Evolutionary conservation across 306 rosid species (phyloP), one percentile per base, ranked within the genome.

Genomic region (Citrullus mucosospermus): DNA sequence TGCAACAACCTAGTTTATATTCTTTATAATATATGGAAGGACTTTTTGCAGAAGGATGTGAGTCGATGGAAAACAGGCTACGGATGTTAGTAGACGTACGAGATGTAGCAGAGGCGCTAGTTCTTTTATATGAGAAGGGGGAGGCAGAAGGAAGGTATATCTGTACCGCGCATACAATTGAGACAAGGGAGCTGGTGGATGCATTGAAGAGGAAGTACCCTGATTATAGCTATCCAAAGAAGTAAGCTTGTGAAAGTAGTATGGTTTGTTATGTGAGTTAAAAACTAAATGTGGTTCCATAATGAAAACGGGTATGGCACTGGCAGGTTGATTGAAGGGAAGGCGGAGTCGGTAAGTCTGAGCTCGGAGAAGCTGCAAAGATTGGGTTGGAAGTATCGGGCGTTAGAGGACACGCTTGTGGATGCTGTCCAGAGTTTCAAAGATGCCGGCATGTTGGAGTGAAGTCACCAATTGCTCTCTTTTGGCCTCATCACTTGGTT

Each of bases 141-240:
- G 89, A 84, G 84, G 92, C 90, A 50, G 87, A 92, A 75, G 95
- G 93, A 80, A 86, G 98, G 84, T 89, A 88, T 85, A 66, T 89
- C 60, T 90, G 96, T 69, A 25, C 73, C 15, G 78, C 93, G 36
- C 86, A 88, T 53, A 0, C 25, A 7, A 46, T 84, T 76, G 78
- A 58, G 78, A 22, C 69, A 5, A 58, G 76, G 82, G 89, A 85
- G 70, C 36, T 92, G 84, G 83, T 83, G 78, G 93, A 88, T 18
- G 83, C 83, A 81, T 83, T 94, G 53, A 90, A 75, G 88, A 78
- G 55, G 32, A 17, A 79, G 84, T 90, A 78, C 80, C 97, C 96
- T 58, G 60, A 87, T 61, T 83, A 82, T 79, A 87, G 68, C 70
- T 90, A 90, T 80, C 95, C 97, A 12, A 82, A 82, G n/a, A 90